Evolutionary conservation across 2,329 filamentous ascomycete genomes (phyloP), one percentile per base, ranked within the genome.

Genomic region (Raffaelea albimanens): DNA sequence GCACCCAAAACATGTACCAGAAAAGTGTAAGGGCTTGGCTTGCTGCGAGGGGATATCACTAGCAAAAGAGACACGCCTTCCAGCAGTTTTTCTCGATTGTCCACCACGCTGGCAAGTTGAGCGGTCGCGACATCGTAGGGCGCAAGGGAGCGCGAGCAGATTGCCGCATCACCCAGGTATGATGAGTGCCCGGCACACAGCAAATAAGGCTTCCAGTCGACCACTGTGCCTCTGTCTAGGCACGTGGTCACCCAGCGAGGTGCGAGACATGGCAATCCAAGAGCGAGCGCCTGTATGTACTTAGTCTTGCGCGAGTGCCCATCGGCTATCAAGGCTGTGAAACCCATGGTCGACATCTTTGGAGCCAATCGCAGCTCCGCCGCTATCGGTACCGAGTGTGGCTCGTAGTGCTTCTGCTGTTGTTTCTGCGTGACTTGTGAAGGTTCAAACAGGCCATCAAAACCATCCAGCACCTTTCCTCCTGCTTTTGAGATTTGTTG

Each of bases 201-300:
- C 1, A 96, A 75, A 58, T 95, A 97, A 1, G 82, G 78, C 8
- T 75, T 69, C 85, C 90, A 96, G 45, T 85, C 77, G 1, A 94
- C 65, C 0, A 91, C 64, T 8, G 66, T 60, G 5, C 72, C 69
- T 13, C 13, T 29, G 1, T 71, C 63, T 3, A 91, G 63, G 52
- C 87, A 95, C 44, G 85, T 76, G 22, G 78, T 73, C 43, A 95
- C 70, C 91, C 93, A 98, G 47, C 83, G 82, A 5, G 81, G 76
- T 5, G 87, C 84, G 2, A 98, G 71, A 58, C 90, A 95, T 0
- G 93, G 93, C 0, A 98, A 67, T 1, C 87, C 88, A 1, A 98
- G 76, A 0, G 93, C 90, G 2, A 98, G 76, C 0, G 93, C 93
- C 66, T 97, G 90, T 73, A 97, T 86, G 63, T 93, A 96, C 61